phyloP scores from a whole-genome alignment of 305 asterid species.

The Stenogyne calaminthoides region DNA sequence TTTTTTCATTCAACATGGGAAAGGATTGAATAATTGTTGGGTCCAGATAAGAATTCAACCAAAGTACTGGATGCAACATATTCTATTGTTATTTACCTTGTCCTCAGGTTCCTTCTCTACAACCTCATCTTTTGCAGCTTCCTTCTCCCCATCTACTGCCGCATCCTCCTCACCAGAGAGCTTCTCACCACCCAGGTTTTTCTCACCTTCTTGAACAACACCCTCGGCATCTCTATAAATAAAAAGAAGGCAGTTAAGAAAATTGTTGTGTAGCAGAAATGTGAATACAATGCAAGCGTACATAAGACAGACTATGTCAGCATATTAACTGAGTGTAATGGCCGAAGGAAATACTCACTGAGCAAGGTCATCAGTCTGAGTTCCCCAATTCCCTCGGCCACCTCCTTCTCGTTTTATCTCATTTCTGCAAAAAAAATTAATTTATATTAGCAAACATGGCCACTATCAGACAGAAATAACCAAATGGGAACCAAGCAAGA shows the following conservation, averaged over 20 bases:
- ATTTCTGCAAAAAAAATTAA: constrained; percentile 41
- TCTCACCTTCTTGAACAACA: constrained; percentile 60
- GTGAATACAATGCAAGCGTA: neutral
- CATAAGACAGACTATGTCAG: constrained; percentile 7
- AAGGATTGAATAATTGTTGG: neutral
- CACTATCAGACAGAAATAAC: neutral
- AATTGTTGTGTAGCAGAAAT: neutral
- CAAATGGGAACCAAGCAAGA: neutral
- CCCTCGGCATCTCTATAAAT: constrained; percentile 55
- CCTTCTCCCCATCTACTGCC: constrained; percentile 62
- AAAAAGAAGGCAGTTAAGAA: neutral
- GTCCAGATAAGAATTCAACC: neutral
- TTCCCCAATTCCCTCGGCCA: constrained; percentile 92
- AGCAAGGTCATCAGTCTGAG: constrained; percentile 57
- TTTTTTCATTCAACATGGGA: neutral
- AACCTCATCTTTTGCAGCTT: constrained; percentile 18
- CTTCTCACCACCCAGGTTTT: constrained; percentile 53
- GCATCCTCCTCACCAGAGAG: constrained; percentile 52
- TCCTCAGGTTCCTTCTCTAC: constrained; percentile 38
- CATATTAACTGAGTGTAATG: neutral
- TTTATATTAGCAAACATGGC: neutral
- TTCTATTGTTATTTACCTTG: constrained; percentile 49
- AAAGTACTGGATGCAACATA: neutral
- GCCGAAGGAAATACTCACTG: constrained; percentile 50
- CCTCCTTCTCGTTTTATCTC: constrained; percentile 78